A percentile compares a stretch with the other conserved stretches of the same genome.
Evolutionary conservation across 345 rosid genomes (phyloP).

Genomic region (Boechera divaricarpa): DNA sequence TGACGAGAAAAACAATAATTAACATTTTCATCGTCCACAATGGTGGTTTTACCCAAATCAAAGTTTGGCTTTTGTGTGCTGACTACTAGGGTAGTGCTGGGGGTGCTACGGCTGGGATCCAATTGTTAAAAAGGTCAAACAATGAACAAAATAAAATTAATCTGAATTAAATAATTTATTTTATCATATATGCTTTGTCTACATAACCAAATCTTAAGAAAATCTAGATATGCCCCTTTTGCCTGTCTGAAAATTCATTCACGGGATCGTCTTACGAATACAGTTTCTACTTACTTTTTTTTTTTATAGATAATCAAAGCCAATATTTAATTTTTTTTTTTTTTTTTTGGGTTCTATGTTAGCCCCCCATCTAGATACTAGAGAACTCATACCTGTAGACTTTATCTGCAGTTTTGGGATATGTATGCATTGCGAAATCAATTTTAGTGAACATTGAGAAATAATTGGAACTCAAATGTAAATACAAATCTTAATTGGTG

Average conservation of each 20-base stretch:
- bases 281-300: not conserved
- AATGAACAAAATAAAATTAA: not conserved
- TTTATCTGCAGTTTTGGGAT: not conserved
- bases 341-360: too few relatives aligned
- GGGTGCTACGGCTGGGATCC: not conserved
- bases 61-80: slow-evolving; percentile 23
- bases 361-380: too few relatives aligned
- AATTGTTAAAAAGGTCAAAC: not conserved
- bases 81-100: not conserved
- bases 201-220: not conserved
- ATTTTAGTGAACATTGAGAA: not conserved
- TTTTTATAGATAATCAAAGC: not conserved
- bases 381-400: not conserved
- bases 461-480: not conserved
- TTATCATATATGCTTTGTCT: not conserved
- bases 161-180: not conserved
- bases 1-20: not conserved
- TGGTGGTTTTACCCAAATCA: not conserved
- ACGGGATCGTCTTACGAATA: not conserved
- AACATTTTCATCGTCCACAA: not conserved
- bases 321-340: too few relatives aligned
- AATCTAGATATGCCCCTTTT: not conserved
- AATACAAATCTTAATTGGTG: not conserved
- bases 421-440: not conserved
- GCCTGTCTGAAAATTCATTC: not conserved